These are phyloP conservation scores for Circinella minor DNA, from an alignment of 371 early-diverging fungal species.

Conservation along the genomic window DNA sequence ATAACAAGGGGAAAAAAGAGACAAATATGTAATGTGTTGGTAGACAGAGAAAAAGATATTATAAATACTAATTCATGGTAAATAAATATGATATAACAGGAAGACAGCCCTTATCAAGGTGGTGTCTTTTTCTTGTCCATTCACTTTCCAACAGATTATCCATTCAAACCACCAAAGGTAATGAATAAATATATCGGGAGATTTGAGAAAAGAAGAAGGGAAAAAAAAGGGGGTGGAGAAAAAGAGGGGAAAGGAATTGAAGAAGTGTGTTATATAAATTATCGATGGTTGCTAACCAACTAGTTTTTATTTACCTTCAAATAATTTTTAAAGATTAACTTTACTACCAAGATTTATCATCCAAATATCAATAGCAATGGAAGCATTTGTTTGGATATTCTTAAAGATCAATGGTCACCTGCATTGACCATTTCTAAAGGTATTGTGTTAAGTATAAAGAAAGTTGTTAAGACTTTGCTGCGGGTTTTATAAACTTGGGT, in stretches of 20 bases:
- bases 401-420: conserved; percentile 99
- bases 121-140: conserved; percentile 99
- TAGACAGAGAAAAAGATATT: too few species aligned
- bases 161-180: conserved; percentile 99
- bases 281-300: neutral
- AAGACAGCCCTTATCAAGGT: conserved; percentile 76
- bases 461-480: neutral
- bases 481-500: neutral
- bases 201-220: neutral
- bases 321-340: conserved; percentile 72
- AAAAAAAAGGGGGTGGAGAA: neutral
- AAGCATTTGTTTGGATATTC: conserved; percentile 97
- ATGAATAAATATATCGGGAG: conserved; percentile 48
- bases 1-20: neutral
- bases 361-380: conserved; percentile 99
- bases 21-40: too few species aligned
- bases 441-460: conserved; percentile 27
- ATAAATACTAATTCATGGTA: too few species aligned
- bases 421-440: conserved; percentile 97
- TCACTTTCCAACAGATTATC: conserved; percentile 98
- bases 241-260: too few species aligned
- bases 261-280: too few species aligned
- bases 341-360: conserved; percentile 98
- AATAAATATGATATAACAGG: conserved; percentile 17
- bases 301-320: neutral